Base-by-base conservation (phyloP, 371 early-diverging fungal species). In the Apophysomyces variabilis region DNA sequence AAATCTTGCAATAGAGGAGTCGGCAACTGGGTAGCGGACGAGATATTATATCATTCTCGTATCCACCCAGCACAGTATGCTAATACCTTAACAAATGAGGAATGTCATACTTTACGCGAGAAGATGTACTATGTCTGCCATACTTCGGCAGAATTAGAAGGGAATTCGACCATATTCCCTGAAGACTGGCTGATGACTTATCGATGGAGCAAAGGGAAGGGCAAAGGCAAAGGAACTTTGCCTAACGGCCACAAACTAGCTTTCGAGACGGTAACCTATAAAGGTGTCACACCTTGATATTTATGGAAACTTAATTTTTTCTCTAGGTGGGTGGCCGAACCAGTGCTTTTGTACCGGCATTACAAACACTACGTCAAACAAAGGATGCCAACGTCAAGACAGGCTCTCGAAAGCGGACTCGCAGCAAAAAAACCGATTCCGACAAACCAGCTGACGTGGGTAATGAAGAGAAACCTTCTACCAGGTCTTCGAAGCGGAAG, bases 181-280 rank as follows among this genome's bases (percentile, higher is more conserved):
- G 59, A 64, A 6, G 64, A 76, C 54, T 91, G 91, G 91, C 57
- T 91, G 0, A 89, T 89, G 77, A 84, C 83, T 16, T 78, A 85
- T 63, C 73, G 89, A 60, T 89, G 87, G 87, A 74, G 71, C 38
- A 86, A 86, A 62, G 76, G 83, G 16, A 83, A 80, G 14, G 76
- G 76, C 3, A 58, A 66, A 7, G 68, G 68, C 1, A 66, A 62
- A 38, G 80, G 72, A 0, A 36, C 61, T 6, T 63, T 79, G 32
- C 77, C 83, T 11, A 72, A 80, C 57, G 84, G 82, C 0, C 59
- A 67, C 2, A 45, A 62, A 16, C 65, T 85, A 7, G 45, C 73
- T 11, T 86, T 79, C 64, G 68, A 70, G 37, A 84, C 77, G 13
- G 80, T 81, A 71, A 66, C 3, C 32, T 26, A 26, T 26, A 26